A percentile compares a stretch with the other conserved stretches of the same genome.
These are phyloP conservation scores for Pavlovales sp. DNA, from an alignment of 208 protist species.

Conservation along the genomic window DNA sequence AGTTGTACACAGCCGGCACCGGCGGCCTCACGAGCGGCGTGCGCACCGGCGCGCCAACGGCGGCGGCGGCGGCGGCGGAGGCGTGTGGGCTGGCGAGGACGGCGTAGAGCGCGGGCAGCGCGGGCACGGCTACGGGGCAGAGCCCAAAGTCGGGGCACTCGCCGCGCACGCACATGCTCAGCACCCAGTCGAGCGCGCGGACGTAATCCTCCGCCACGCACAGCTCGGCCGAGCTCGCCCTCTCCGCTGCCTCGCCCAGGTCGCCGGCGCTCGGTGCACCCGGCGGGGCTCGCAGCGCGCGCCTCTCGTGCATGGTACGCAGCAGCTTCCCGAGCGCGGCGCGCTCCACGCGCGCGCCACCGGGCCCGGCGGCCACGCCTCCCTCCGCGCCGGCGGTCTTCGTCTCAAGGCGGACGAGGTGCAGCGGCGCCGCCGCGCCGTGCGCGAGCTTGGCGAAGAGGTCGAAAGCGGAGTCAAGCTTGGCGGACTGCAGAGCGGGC, in stretches of 20 bases:
- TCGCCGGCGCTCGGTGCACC: no score
- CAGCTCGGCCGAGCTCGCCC: background rate
- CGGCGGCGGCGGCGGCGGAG: no score
- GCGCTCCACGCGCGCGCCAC: background rate
- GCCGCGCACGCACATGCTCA: background rate
- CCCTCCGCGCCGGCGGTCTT: no score
- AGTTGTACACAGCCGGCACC: background rate
- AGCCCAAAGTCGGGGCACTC: background rate
- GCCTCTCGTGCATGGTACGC: background rate
- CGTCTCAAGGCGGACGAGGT: no score
- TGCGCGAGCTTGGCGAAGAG: background rate
- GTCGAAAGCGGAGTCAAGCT: background rate
- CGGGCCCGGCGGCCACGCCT: no score
- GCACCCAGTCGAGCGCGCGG: background rate
- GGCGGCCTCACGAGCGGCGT: background rate
- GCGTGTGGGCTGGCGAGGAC: background rate
- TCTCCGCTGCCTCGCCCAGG: background rate
- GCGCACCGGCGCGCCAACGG: no score
- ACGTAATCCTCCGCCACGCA: background rate
- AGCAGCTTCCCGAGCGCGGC: background rate
- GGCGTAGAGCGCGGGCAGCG: background rate
- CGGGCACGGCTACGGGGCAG: background rate
- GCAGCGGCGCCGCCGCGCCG: no score
- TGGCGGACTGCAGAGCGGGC: background rate
- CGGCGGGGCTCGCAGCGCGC: background rate